A percentile compares a stretch with the other conserved stretches of the same genome.
Conservation (phyloP, 2,329 filamentous ascomycete species). For the Penicillium sp. region DNA sequence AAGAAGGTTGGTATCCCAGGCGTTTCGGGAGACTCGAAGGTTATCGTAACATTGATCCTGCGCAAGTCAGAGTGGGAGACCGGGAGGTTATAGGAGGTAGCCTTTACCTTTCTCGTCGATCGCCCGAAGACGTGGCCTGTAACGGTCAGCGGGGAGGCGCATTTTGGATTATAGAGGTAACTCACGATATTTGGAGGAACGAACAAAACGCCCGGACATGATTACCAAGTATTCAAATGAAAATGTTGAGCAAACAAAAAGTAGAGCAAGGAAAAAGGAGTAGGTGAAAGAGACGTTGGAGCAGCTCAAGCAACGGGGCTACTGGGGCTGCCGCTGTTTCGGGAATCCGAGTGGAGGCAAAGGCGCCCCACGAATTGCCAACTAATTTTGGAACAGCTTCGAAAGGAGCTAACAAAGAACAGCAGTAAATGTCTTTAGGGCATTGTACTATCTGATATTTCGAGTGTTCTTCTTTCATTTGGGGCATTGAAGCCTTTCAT, state of each 20-base stretch:
- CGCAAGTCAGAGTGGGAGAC: conserved; percentile 6
- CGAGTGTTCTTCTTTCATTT: not conserved
- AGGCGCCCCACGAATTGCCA: conserved; percentile 6
- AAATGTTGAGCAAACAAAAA: conserved; percentile 8
- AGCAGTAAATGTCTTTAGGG: not conserved
- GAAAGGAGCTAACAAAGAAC: not conserved
- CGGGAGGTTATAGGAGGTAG: not conserved
- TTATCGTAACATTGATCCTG: conserved; percentile 98
- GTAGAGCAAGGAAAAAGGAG: conserved; percentile 15
- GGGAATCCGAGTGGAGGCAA: conserved; percentile 15
- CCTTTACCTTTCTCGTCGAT: conserved; percentile 72
- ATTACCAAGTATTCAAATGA: conserved; percentile 16
- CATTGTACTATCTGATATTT: not conserved
- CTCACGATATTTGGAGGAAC: conserved; percentile 72
- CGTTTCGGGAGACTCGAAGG: conserved; percentile 93
- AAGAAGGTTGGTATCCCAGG: conserved; percentile 97
- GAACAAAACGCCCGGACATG: conserved; percentile 71
- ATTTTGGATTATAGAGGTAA: conserved; percentile 18
- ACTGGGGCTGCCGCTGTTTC: conserved; percentile 23
- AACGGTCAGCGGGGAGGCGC: conserved; percentile 31
- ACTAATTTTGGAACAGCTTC: not conserved
- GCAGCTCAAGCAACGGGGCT: conserved; percentile 24
- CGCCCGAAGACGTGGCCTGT: conserved; percentile 97
- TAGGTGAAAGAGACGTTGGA: conserved; percentile 22
- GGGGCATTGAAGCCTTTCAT: not conserved